These are phyloP conservation scores for Bryoerythrophyllum caledonicum DNA, from an alignment of 225 moss, liverwort and hornwort genomes.

Conservation along the genomic window DNA sequence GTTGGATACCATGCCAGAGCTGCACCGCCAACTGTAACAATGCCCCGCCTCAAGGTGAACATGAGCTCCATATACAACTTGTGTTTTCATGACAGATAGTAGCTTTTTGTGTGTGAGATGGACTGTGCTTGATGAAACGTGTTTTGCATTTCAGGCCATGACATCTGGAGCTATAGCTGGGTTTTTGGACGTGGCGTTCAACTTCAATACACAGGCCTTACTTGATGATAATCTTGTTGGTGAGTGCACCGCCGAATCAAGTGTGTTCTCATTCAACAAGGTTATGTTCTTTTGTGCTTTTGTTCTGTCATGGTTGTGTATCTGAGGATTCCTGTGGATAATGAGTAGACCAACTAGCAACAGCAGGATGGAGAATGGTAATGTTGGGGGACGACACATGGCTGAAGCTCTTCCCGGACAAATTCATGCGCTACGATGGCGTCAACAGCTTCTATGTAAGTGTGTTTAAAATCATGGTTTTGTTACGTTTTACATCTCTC, in stretches of 20 bases:
- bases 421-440: slow-evolving; percentile 78
- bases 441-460: slow-evolving; percentile 91
- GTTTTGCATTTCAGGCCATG: slow-evolving; percentile 56
- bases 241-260: slow-evolving; percentile 30
- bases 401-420: slow-evolving; percentile 81
- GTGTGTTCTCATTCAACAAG: slow-evolving; percentile 14
- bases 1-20: slow-evolving; percentile 81
- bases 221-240: slow-evolving; percentile 80
- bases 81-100: not conserved
- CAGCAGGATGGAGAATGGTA: slow-evolving; percentile 84
- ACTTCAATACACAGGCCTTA: slow-evolving; percentile 90
- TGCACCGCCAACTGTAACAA: slow-evolving; percentile 91
- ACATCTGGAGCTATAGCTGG: slow-evolving; percentile 94
- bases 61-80: not conserved
- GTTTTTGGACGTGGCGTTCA: slow-evolving; percentile 89
- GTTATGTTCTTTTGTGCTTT: slow-evolving; percentile 21
- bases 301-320: slow-evolving; percentile 33
- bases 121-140: slow-evolving; percentile 6
- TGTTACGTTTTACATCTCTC: slow-evolving; percentile 11
- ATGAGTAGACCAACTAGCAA: slow-evolving; percentile 72
- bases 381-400: slow-evolving; percentile 96
- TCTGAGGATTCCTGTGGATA: slow-evolving; percentile 47
- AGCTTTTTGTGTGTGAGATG: not conserved
- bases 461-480: slow-evolving; percentile 8
- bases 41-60: slow-evolving; percentile 88